phyloP scores from a whole-genome alignment of 208 protist species.

The Crithidia acanthocephali region DNA sequence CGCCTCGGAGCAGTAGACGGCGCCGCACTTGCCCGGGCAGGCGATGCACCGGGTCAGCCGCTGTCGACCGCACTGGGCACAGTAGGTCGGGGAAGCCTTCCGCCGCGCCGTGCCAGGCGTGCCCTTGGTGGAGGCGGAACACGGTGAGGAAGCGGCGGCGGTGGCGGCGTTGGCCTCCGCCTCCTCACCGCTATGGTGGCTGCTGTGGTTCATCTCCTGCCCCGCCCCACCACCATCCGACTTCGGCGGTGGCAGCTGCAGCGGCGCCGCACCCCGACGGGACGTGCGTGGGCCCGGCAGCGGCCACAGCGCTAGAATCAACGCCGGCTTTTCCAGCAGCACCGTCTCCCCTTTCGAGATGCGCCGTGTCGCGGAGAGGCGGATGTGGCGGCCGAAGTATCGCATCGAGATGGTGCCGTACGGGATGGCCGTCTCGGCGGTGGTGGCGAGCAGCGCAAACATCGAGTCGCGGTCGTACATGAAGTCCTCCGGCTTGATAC shows the following conservation, averaged over 20 bases:
- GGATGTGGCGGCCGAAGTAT: conserved; percentile 39
- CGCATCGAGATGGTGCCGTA: conserved; percentile 31
- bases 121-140: neutral
- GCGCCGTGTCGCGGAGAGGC: conserved; percentile 35
- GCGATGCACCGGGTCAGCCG: neutral
- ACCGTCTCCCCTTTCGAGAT: conserved; percentile 23
- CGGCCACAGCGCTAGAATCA: conserved; percentile 30
- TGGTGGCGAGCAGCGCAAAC: conserved; percentile 22
- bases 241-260: neutral
- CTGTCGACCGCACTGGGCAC: conserved; percentile 23
- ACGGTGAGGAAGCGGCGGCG: no score
- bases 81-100: neutral
- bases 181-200: conserved; percentile 1
- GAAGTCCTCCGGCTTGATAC: conserved; percentile 27
- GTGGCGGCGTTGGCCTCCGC: no score
- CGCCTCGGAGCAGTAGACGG: conserved; percentile 44
- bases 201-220: no score
- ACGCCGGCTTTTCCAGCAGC: conserved; percentile 28
- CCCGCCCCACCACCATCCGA: no score
- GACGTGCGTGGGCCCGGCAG: conserved; percentile 1
- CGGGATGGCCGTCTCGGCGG: conserved; percentile 24
- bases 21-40: conserved; percentile 38
- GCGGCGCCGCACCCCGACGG: neutral
- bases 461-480: conserved; percentile 37
- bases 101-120: neutral